Percentiles rank a stretch among this genome's conserved stretches.
Conservation (phyloP, 169 alveolate genomes). For the Cryptosporidium sp. region DNA sequence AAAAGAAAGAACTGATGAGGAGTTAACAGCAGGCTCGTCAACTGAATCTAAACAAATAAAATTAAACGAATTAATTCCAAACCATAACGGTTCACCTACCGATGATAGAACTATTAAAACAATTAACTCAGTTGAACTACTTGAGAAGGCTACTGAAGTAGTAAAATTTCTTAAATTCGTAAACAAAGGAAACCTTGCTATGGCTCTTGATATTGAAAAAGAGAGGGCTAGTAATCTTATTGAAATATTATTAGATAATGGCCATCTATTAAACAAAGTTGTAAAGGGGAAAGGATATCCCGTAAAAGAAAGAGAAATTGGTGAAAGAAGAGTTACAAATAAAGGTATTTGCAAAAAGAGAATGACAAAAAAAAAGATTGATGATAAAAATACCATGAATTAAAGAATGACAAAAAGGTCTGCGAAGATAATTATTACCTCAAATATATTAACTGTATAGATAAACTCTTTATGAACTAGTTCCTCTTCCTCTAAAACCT, state of each 20-base stretch:
- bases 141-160: constrained; percentile 58
- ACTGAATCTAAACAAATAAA: not conserved
- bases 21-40: constrained; percentile 28
- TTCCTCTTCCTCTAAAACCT: constrained; percentile 75
- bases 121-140: constrained; percentile 25
- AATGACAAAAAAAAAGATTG: not conserved
- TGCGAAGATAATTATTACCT: constrained; percentile 35
- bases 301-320: not conserved
- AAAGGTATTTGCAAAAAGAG: constrained; percentile 19
- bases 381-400: constrained; percentile 45
- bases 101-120: constrained; percentile 63
- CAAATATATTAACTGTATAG: constrained; percentile 37
- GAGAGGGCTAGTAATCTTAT: constrained; percentile 50
- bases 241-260: constrained; percentile 51
- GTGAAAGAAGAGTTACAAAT: constrained; percentile 38
- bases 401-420: constrained; percentile 15
- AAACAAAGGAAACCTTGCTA: constrained; percentile 58
- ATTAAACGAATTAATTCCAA: not conserved
- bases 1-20: constrained; percentile 12
- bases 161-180: constrained; percentile 67
- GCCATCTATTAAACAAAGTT: constrained; percentile 2
- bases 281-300: constrained; percentile 56
- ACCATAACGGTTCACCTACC: not conserved
- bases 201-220: constrained; percentile 75
- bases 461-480: constrained; percentile 19